Percentiles rank a stretch among this genome's conserved stretches.
Conservation (phyloP, 176 grass and related monocot genomes). For the Lolium multiflorum region DNA sequence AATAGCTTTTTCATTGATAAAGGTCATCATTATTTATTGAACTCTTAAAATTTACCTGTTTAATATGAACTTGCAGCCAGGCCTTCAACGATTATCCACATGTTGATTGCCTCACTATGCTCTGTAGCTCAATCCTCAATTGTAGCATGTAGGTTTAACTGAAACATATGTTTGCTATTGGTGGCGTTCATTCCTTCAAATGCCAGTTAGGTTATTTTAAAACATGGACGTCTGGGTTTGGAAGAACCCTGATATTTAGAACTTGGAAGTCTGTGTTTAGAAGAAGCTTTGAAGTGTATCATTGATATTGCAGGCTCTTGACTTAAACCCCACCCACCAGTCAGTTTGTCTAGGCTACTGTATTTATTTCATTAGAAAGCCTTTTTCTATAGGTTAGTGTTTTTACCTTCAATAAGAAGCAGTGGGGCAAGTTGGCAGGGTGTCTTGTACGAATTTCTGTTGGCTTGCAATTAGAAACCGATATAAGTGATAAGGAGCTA, state of each 20-base stretch:
- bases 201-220: neutral
- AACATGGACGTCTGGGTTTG: neutral
- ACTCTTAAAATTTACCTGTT: constrained; percentile 12
- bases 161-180: neutral
- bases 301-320: constrained; percentile 10
- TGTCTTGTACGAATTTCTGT: neutral
- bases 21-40: constrained; percentile 4
- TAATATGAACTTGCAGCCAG: neutral
- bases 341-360: neutral
- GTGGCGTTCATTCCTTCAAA: neutral
- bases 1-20: neutral
- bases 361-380: neutral
- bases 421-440: neutral
- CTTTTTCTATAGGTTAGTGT: constrained; percentile 22
- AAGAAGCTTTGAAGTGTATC: neutral
- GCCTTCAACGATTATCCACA: neutral
- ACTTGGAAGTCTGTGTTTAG: neutral
- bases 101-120: neutral
- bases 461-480: neutral
- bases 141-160: neutral
- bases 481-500: neutral
- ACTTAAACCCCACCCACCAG: neutral
- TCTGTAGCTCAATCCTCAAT: neutral
- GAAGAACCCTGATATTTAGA: neutral
- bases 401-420: constrained; percentile 5